Base-by-base conservation (phyloP, 768 basidiomycete species). In the Crepidotus variabilis region DNA sequence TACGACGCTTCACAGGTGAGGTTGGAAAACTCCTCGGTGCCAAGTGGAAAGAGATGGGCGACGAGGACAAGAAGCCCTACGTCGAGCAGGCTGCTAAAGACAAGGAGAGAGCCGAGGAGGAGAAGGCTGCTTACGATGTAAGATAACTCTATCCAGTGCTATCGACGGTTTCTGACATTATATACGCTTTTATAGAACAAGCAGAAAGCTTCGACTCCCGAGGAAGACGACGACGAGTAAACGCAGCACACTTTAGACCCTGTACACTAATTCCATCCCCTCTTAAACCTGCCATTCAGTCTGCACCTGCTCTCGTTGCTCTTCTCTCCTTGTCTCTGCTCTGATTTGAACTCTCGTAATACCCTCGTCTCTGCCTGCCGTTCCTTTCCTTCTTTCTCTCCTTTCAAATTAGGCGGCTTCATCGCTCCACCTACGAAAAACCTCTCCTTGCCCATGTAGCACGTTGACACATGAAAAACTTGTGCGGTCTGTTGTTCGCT, bases 11-110 rank as follows among this genome's bases (percentile, higher is more conserved):
- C 49, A 51, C 67, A 92, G 92, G 92, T 61, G 93, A 96, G 71
- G 83, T 97, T 57, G 96, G 95, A 64, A 97, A 94, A 75, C 81
- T 97, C 47, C 86, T 98, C 57, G 96, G 96, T 43, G 88, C 88
- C 51, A 94, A 94, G 75, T 98, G 96, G 96, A 98, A 97, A 81
- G 92, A 93, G 70, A 82, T 97, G 65, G 85, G 85, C 53, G 92
- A 94, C 5, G 82, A 83, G 34, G 94, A 97, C 78, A 96, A 94
- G 80, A 92, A 91, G 94, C 94, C 93, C 14, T 98, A 96, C 77
- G 63, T 88, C 57, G 90, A 93, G 54, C 84, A 88, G 71, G 95
- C 96, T 48, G 84, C 87, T 39, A 79, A 81, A 54, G 95, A 98
- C 75, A 98, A 97, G 80, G 69, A 77, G 57, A 83, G 95, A 52